These are phyloP conservation scores for Vickermania ingenoplastis DNA, from an alignment of 208 protist species.

Conservation along the genomic window DNA sequence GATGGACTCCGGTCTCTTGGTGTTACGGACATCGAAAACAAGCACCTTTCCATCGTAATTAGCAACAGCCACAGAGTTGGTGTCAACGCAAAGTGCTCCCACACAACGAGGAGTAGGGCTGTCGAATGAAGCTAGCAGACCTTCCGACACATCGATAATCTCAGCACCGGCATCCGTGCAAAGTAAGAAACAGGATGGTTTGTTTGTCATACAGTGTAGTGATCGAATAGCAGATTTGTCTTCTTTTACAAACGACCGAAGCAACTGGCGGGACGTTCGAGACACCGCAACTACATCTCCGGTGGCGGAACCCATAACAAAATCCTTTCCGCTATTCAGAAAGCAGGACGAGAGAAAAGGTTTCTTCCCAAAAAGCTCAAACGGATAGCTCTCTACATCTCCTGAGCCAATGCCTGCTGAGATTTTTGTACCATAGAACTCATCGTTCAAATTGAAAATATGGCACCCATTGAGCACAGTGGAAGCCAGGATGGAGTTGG, in stretches of 20 bases:
- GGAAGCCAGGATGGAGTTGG: conserved; percentile 32
- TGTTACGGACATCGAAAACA: conserved; percentile 34
- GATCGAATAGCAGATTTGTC: conserved; percentile 19
- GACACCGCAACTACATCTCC: conserved; percentile 27
- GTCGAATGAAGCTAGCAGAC: conserved; percentile 11
- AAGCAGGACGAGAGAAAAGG: conserved; percentile 37
- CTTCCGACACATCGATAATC: conserved; percentile 26
- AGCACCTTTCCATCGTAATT: conserved; percentile 65
- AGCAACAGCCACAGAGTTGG: conserved; percentile 26
- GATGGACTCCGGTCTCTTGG: conserved; percentile 14
- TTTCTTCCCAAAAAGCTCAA: conserved; percentile 14
- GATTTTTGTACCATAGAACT: conserved; percentile 24
- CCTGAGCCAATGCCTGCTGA: conserved; percentile 15
- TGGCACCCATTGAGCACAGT: conserved; percentile 38
- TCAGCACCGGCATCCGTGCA: conserved; percentile 25
- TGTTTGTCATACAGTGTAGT: conserved; percentile 10
- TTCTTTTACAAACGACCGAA: conserved; percentile 18
- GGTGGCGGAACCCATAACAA: conserved; percentile 25
- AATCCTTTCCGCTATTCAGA: conserved; percentile 18
- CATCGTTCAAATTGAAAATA: conserved; percentile 30
- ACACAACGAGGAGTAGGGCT: conserved; percentile 30
- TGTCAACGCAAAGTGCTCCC: conserved; percentile 16
- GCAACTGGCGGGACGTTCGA: conserved; percentile 19
- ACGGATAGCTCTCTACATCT: conserved; percentile 41
- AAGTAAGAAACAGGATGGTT: conserved; percentile 17